phyloP scores from a whole-genome alignment of 805 yeast genomes.

The Geotrichum ghanense region DNA sequence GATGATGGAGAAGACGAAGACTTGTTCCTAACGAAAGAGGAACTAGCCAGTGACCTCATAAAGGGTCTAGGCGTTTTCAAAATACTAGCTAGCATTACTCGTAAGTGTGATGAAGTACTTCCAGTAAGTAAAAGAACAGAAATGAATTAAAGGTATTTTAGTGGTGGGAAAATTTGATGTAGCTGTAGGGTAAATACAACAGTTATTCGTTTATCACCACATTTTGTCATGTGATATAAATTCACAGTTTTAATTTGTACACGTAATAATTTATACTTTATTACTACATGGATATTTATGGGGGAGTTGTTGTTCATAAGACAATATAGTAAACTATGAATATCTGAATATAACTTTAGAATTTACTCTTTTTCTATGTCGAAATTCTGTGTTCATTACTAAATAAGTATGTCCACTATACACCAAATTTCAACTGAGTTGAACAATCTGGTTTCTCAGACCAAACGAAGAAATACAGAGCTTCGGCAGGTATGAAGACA shows the following conservation, averaged over 20 bases:
- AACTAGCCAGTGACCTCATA: not conserved
- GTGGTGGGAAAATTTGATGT: not conserved
- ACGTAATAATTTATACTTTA: too few species aligned
- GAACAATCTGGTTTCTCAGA: conserved; percentile 47
- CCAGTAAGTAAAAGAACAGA: not conserved
- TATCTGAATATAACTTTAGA: too few species aligned
- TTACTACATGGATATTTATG: too few species aligned
- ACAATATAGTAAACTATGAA: too few species aligned
- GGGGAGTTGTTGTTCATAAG: too few species aligned
- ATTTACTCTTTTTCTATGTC: too few species aligned
- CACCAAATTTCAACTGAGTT: conserved; percentile 48
- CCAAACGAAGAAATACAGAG: conserved; percentile 61
- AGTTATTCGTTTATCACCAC: too few species aligned
- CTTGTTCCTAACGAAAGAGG: not conserved
- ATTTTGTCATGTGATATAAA: too few species aligned
- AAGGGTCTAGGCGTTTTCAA: not conserved
- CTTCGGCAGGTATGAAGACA: conserved; percentile 39
- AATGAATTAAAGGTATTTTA: not conserved
- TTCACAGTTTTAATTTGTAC: too few species aligned
- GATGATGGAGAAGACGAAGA: conserved; percentile 6
- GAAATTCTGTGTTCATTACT: too few species aligned
- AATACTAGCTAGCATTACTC: not conserved
- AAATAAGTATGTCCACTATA: conserved; percentile 31
- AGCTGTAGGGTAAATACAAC: not conserved
- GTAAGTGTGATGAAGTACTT: not conserved